A percentile compares a stretch with the other conserved stretches of the same genome.
Evolutionary conservation across 208 protist genomes (phyloP).

Genomic region (Tetramitus jugosus): DNA sequence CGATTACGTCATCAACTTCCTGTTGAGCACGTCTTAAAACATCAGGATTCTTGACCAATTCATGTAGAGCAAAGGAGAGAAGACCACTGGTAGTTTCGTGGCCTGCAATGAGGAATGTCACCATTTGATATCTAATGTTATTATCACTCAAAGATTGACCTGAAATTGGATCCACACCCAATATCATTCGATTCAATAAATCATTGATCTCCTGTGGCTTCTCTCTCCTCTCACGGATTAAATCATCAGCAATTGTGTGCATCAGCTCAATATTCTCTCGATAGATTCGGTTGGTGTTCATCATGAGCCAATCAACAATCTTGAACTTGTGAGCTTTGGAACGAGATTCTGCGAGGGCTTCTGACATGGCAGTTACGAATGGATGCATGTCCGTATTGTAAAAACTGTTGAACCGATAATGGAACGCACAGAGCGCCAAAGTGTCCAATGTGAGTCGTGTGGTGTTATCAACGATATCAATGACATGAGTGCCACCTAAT

Average conservation of each 20-base stretch:
- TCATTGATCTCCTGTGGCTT: not conserved
- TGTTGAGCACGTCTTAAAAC: not conserved
- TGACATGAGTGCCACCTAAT: not conserved
- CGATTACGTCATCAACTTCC: not conserved
- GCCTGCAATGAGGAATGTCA: not conserved
- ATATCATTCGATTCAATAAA: not conserved
- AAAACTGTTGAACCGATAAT: not conserved
- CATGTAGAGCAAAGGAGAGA: not conserved
- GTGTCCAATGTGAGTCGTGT: not conserved
- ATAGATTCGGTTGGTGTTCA: not conserved
- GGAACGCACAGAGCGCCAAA: not conserved
- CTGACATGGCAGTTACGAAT: not conserved
- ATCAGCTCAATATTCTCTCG: not conserved
- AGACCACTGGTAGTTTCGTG: not conserved
- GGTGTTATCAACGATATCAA: slow-evolving; percentile 1
- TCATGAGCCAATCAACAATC: not conserved
- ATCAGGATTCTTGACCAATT: not conserved
- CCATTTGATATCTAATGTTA: not conserved
- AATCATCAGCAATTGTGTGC: not conserved
- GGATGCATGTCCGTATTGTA: not conserved
- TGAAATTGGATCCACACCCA: not conserved
- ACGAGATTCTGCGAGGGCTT: not conserved
- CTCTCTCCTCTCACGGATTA: not conserved
- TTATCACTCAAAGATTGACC: not conserved
- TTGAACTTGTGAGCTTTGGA: not conserved